Base-by-base conservation (phyloP, 2,329 filamentous ascomycete genomes). In the Colletotrichum tanaceti region DNA sequence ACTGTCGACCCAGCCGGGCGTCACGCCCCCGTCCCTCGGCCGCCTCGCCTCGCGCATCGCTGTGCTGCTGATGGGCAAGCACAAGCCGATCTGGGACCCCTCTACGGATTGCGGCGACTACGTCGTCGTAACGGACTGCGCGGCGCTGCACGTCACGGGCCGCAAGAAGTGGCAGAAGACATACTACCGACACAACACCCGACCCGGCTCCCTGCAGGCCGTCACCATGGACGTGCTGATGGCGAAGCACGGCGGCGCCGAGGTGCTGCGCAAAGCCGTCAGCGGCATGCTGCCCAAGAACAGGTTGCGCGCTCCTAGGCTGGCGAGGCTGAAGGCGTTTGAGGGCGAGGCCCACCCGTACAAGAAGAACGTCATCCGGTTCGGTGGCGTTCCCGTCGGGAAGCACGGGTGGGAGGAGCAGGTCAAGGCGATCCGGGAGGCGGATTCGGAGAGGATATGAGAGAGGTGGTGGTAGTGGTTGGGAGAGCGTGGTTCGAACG, bases 41-140 rank as follows among this genome's bases (percentile, higher is more conserved):
- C 93, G 95, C 49, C 87, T 98, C 59, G 95, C 95, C 70, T 93
- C 91, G 61, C 90, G 91, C 71, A 97, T 98, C 79, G 95, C 94
- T 71, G 85, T 91, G 62, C 86, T 93, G 70, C 89, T 98, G 60
- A 98, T 98, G 94, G 96, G 96, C 83, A 99, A 99, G 86, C 92
- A 99, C 87, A 99, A 99, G 84, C 96, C 96, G 24, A 97, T 96
- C 80, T 99, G 90, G 84, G 93, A 98, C 82, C 96, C 96, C 1
- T 97, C 94, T 24, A 98, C 94, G 70, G 96, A 99, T 86, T 98
- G 96, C 86, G 96, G 96, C 74, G 96, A 99, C 88, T 99, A 99
- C 81, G 94, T 99, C 14, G 95, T 99, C 1, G 94, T 96, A 59
- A 93, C 93, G 44, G 91, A 94, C 79, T 98, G 96, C 84, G 88